These are phyloP conservation scores for Pichia sp. DNA, from an alignment of 1,139 yeast species.

Conservation along the genomic window DNA sequence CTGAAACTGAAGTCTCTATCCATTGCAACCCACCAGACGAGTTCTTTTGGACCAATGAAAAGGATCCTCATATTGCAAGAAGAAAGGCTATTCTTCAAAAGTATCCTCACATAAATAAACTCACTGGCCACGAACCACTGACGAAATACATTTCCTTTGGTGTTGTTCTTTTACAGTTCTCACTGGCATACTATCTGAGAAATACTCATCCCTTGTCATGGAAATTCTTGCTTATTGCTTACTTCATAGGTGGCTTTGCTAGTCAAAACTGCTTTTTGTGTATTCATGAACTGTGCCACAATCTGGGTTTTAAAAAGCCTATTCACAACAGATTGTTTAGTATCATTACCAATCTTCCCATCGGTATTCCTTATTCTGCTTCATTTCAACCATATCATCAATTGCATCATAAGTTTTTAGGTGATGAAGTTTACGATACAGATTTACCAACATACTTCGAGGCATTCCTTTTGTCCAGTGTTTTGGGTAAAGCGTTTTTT, in stretches of 20 bases:
- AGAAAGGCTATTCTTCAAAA: constrained; percentile 64
- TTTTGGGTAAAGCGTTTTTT: constrained; percentile 83
- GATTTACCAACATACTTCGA: constrained; percentile 80
- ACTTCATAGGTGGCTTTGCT: constrained; percentile 77
- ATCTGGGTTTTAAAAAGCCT: constrained; percentile 76
- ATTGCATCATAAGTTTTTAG: constrained; percentile 82
- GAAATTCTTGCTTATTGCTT: constrained; percentile 57
- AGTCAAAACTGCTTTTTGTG: constrained; percentile 80
- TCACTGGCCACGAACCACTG: constrained; percentile 79
- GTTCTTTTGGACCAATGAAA: constrained; percentile 77
- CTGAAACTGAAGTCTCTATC: too few relatives aligned
- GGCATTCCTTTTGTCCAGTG: constrained; percentile 63
- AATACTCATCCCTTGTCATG: constrained; percentile 44
- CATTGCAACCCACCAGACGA: constrained; percentile 28
- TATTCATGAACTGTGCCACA: constrained; percentile 83
- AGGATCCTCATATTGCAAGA: constrained; percentile 74
- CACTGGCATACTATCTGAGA: constrained; percentile 52
- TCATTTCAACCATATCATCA: constrained; percentile 90
- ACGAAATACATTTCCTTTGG: constrained; percentile 67
- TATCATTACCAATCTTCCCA: constrained; percentile 72
- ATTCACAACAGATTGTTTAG: constrained; percentile 70
- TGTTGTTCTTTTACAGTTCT: constrained; percentile 59
- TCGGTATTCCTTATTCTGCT: constrained; percentile 86
- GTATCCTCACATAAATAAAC: constrained; percentile 72
- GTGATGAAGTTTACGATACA: constrained; percentile 80